These are phyloP conservation scores for Crepidotus variabilis DNA, from an alignment of 768 basidiomycete genomes.

Conservation along the genomic window DNA sequence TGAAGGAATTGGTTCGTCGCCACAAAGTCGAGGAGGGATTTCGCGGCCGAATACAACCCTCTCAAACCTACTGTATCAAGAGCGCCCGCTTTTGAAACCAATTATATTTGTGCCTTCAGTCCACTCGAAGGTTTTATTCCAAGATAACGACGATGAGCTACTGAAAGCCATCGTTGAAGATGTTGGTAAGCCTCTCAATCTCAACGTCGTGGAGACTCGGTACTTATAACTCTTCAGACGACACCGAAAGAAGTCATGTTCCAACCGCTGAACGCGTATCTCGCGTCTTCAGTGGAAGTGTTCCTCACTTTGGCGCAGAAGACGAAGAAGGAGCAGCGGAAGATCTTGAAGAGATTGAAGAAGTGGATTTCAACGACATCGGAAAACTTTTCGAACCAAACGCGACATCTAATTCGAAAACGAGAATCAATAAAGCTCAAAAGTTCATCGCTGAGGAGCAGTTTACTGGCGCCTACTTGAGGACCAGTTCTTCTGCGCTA, in stretches of 20 bases:
- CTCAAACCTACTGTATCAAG: constrained; percentile 50
- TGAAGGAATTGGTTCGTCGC: constrained; percentile 21
- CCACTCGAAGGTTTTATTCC: constrained; percentile 46
- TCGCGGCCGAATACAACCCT: constrained; percentile 43
- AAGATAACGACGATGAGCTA: constrained; percentile 60
- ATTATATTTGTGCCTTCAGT: constrained; percentile 65
- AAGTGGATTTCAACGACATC: constrained; percentile 66
- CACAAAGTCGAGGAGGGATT: constrained; percentile 21
- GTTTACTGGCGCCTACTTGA: constrained; percentile 14
- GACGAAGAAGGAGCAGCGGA: constrained; percentile 24
- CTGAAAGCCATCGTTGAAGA: constrained; percentile 50
- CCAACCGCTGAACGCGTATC: constrained; percentile 71
- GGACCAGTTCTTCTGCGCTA: background rate
- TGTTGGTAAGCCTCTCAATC: constrained; percentile 35
- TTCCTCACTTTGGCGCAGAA: constrained; percentile 19
- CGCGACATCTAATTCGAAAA: constrained; percentile 9
- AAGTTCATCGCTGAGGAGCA: constrained; percentile 10
- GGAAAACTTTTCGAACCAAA: constrained; percentile 39
- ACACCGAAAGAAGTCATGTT: constrained; percentile 48
- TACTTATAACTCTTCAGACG: constrained; percentile 28
- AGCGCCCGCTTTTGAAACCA: constrained; percentile 63
- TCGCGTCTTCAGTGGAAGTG: constrained; percentile 50
- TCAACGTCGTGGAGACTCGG: background rate
- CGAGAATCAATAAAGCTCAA: constrained; percentile 15
- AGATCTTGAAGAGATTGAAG: constrained; percentile 38